Percentiles rank a stretch among this genome's conserved stretches.
Conservation (phyloP, 805 yeast species). For the Jamesozyma gamospora region DNA sequence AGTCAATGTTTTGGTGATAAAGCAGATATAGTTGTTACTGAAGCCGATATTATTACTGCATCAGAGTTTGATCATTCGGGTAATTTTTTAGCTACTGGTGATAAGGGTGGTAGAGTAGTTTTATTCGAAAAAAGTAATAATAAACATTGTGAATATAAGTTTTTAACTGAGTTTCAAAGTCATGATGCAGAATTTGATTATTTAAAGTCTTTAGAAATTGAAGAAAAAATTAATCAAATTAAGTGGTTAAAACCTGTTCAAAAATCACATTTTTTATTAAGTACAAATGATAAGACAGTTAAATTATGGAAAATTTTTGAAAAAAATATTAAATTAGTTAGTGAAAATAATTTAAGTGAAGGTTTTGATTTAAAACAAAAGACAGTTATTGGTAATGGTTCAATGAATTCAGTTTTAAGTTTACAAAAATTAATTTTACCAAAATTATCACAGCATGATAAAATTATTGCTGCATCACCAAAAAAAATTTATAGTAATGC, state of each 20-base stretch:
- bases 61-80: conserved; percentile 95
- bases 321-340: conserved; percentile 81
- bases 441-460: conserved; percentile 84
- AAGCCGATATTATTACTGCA: conserved; percentile 93
- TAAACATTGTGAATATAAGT: conserved; percentile 80
- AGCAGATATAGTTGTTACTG: conserved; percentile 93
- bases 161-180: conserved; percentile 92
- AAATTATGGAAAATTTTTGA: conserved; percentile 95
- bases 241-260: conserved; percentile 86
- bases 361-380: conserved; percentile 11
- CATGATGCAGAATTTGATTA: conserved; percentile 99
- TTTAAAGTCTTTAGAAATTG: conserved; percentile 89
- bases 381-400: conserved; percentile 8
- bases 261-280: conserved; percentile 79
- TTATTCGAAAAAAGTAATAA: conserved; percentile 80
- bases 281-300: conserved; percentile 96
- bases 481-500: conserved; percentile 88
- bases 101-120: conserved; percentile 96
- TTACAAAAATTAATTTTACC: conserved; percentile 61
- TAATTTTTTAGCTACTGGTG: conserved; percentile 94
- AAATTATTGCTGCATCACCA: conserved; percentile 90
- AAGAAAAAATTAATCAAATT: conserved; percentile 95
- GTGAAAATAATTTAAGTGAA: conserved; percentile 75
- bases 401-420: conserved; percentile 27
- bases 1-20: conserved; percentile 98